Evolutionary conservation across 306 rosid genomes (phyloP).

Genomic region (Fragaria vesca): DNA sequence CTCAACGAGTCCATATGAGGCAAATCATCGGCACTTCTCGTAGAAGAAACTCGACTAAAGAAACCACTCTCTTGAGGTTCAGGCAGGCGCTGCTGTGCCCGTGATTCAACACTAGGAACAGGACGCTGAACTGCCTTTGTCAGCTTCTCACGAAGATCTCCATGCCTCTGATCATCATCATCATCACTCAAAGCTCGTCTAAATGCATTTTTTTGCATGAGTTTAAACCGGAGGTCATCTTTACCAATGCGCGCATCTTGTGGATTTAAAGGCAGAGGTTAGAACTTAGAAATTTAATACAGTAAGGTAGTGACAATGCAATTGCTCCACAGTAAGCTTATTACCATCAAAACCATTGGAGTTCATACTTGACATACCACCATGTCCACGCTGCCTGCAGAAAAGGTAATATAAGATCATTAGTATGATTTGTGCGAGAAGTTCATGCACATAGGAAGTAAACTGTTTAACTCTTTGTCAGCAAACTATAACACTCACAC

Average conservation of each 20-base stretch:
- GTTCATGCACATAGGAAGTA: not conserved
- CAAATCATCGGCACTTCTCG: slow-evolving; percentile 61
- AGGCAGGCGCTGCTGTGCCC: slow-evolving; percentile 38
- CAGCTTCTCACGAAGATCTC: slow-evolving; percentile 87
- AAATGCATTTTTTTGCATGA: slow-evolving; percentile 64
- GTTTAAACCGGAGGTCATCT: slow-evolving; percentile 86
- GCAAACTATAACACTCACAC: not conserved
- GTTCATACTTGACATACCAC: slow-evolving; percentile 32
- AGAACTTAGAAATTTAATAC: slow-evolving; percentile 19
- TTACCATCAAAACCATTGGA: slow-evolving; percentile 53
- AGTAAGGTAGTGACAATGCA: slow-evolving; percentile 28
- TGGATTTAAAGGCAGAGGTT: slow-evolving; percentile 21
- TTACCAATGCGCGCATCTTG: slow-evolving; percentile 50
- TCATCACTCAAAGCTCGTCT: slow-evolving; percentile 43
- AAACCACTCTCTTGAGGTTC: slow-evolving; percentile 49
- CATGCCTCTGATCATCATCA: slow-evolving; percentile 39
- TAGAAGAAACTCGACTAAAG: slow-evolving; percentile 42
- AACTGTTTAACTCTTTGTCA: not conserved
- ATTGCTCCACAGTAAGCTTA: slow-evolving; percentile 33
- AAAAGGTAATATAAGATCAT: slow-evolving; percentile 17
- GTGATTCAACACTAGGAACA: slow-evolving; percentile 23
- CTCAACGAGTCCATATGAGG: slow-evolving; percentile 60
- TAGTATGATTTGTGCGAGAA: not conserved
- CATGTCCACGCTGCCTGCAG: slow-evolving; percentile 72
- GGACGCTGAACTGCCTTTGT: slow-evolving; percentile 46